phyloP scores from a whole-genome alignment of 805 yeast species.

The Sporopachydermia quercuum region DNA sequence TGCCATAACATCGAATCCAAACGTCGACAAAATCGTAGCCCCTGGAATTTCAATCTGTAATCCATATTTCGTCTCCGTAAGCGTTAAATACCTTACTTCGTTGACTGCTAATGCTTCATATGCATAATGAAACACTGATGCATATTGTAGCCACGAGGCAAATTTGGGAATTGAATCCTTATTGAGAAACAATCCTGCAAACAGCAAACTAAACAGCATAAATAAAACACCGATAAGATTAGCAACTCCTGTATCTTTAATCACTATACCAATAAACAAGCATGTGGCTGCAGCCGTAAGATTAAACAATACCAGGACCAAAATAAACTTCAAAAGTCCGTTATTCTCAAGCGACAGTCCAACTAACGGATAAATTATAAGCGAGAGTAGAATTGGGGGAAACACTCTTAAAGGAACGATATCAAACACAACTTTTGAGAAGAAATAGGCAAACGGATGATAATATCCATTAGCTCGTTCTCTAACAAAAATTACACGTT shows the following conservation, averaged over 20 bases:
- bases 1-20: conserved; percentile 81
- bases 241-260: conserved; percentile 85
- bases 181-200: conserved; percentile 89
- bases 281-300: conserved; percentile 76
- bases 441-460: conserved; percentile 71
- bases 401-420: conserved; percentile 80
- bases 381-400: conserved; percentile 75
- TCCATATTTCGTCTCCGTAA: conserved; percentile 83
- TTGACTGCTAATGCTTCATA: conserved; percentile 87
- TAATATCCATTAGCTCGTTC: conserved; percentile 94
- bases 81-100: conserved; percentile 75
- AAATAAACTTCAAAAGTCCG: conserved; percentile 55
- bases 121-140: conserved; percentile 90
- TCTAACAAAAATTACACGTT: conserved; percentile 76
- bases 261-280: conserved; percentile 72
- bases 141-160: conserved; percentile 62
- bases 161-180: conserved; percentile 45
- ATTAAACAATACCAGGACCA: conserved; percentile 69
- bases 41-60: conserved; percentile 94
- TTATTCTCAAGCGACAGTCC: conserved; percentile 70
- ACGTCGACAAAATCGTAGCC: conserved; percentile 88
- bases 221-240: conserved; percentile 77
- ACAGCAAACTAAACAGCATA: conserved; percentile 68
- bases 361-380: conserved; percentile 79
- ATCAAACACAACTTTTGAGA: conserved; percentile 79